These are phyloP conservation scores for Endogone sp. DNA, from an alignment of 192 early-diverging fungal genomes.

Conservation along the genomic window DNA sequence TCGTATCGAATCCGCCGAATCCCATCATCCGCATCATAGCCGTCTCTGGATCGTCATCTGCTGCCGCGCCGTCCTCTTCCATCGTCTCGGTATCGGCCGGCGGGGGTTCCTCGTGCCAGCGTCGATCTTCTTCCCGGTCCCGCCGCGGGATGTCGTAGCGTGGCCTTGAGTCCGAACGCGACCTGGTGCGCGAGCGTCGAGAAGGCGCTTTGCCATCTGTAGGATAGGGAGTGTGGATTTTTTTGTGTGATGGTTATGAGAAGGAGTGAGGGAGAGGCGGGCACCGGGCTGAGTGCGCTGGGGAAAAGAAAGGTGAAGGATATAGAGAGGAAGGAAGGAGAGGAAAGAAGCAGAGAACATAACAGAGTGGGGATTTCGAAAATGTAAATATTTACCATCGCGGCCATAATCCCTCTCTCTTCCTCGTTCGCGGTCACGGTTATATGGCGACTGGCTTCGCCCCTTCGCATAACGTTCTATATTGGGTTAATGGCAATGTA, in stretches of 20 bases:
- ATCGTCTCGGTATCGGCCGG: not conserved
- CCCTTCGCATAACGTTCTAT: not conserved
- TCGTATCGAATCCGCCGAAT: constrained; percentile 84
- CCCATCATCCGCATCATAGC: constrained; percentile 83
- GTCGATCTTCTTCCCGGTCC: not conserved
- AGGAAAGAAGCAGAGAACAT: too few relatives aligned
- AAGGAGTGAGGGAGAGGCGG: not conserved
- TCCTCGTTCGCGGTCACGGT: constrained; percentile 8
- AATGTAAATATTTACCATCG: not conserved
- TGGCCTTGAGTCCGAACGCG: not conserved
- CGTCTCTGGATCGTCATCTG: constrained; percentile 30
- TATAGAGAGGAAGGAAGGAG: too few relatives aligned
- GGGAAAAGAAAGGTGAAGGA: too few relatives aligned
- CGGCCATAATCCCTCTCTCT: constrained; percentile 4
- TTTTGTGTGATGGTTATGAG: not conserved
- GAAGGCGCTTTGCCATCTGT: not conserved
- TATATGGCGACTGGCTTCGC: constrained; percentile 5
- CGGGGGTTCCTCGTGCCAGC: not conserved
- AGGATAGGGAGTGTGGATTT: not conserved
- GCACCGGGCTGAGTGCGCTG: too few relatives aligned
- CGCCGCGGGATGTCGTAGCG: not conserved
- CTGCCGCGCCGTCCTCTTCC: constrained; percentile 1
- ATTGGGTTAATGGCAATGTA: too few relatives aligned
- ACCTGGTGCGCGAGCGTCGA: not conserved
- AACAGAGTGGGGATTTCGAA: too few relatives aligned